These are phyloP conservation scores for Boletus rubescentipes DNA, from an alignment of 768 basidiomycete species.

Conservation along the genomic window DNA sequence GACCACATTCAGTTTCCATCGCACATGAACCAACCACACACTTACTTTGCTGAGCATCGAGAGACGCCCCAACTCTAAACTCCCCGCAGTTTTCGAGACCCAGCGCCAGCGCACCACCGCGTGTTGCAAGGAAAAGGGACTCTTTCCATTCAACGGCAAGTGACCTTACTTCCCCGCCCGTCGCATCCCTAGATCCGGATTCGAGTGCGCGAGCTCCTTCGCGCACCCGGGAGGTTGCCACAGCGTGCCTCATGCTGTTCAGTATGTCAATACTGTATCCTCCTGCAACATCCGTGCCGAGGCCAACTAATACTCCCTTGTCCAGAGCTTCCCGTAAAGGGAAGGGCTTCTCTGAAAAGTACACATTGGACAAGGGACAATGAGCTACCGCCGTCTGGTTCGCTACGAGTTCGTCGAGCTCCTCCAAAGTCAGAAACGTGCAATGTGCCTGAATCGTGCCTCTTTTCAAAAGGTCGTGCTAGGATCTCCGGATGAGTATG, in stretches of 20 bases:
- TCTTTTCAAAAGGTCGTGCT: constrained; percentile 61
- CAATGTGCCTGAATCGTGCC: constrained; percentile 86
- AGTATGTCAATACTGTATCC: constrained; percentile 82
- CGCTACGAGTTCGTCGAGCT: constrained; percentile 49
- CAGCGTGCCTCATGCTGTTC: constrained; percentile 77
- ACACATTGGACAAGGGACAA: constrained; percentile 87
- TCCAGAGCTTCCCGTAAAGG: constrained; percentile 69
- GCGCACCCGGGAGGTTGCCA: constrained; percentile 66
- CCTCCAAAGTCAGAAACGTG: constrained; percentile 63
- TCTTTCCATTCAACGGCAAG: constrained; percentile 80
- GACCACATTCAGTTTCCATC: background rate
- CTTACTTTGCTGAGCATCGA: constrained; percentile 78
- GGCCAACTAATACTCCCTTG: constrained; percentile 63
- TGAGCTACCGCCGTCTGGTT: constrained; percentile 71
- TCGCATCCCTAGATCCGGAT: background rate
- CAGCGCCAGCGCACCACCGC: constrained; percentile 73
- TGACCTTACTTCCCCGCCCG: constrained; percentile 2
- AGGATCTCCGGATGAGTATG: constrained; percentile 12
- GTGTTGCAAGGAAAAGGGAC: constrained; percentile 75
- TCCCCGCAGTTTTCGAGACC: constrained; percentile 52
- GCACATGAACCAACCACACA: constrained; percentile 1
- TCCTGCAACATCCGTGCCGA: constrained; percentile 85
- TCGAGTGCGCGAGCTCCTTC: constrained; percentile 47
- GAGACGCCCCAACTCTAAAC: constrained; percentile 60
- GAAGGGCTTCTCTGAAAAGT: constrained; percentile 76